Conservation (phyloP, 2,329 filamentous ascomycete species). For the Metarhizium robertsii region DNA sequence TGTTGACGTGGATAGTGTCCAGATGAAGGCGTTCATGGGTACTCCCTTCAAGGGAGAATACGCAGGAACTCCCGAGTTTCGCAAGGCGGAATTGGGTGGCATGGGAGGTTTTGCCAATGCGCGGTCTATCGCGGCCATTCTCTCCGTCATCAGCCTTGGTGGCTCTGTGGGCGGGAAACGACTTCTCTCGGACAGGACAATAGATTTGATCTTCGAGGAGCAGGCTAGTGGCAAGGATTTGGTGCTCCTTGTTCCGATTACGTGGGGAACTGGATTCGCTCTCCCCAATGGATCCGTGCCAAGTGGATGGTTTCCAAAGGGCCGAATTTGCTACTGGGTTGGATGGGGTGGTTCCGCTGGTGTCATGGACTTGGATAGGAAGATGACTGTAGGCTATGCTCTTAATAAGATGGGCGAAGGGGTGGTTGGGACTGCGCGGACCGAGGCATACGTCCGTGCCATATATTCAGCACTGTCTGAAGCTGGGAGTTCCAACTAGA, state of each 20-base stretch:
- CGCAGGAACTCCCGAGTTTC: too few relatives aligned
- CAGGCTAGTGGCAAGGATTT: constrained; percentile 30
- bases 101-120: too few relatives aligned
- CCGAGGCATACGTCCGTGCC: too few relatives aligned
- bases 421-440: too few relatives aligned
- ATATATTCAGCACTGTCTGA: too few relatives aligned
- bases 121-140: too few relatives aligned
- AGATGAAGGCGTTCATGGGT: too few relatives aligned
- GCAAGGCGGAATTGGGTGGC: too few relatives aligned
- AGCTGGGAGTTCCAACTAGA: too few relatives aligned
- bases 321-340: constrained; percentile 28
- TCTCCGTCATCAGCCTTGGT: constrained; percentile 11
- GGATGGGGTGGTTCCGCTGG: constrained; percentile 35
- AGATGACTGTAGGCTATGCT: constrained; percentile 32
- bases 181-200: constrained; percentile 29
- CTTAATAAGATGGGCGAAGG: constrained; percentile 18
- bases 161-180: constrained; percentile 9
- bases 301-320: constrained; percentile 14
- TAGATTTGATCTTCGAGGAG: constrained; percentile 34
- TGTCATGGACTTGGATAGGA: constrained; percentile 31
- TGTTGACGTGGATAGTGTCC: too few relatives aligned
- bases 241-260: constrained; percentile 17
- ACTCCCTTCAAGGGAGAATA: background rate
- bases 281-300: background rate
- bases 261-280: constrained; percentile 33